A percentile compares a stretch with the other conserved stretches of the same genome.
Conservation (phyloP, 352 stramenopile genomes). For the Hyaloperonospora brassicae region DNA sequence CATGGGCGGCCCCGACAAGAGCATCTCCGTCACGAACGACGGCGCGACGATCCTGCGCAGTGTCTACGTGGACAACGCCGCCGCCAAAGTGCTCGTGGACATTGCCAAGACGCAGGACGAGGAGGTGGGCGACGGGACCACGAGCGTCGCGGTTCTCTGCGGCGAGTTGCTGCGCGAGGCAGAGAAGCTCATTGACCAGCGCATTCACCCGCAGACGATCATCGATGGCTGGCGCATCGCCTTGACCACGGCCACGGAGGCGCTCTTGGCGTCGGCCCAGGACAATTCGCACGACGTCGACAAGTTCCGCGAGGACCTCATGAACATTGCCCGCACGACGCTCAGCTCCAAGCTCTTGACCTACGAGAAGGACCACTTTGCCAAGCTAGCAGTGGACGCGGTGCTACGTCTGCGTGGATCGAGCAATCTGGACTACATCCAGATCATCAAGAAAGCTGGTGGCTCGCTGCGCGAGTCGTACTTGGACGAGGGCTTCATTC, state of each 20-base stretch:
- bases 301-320: slow-evolving; percentile 92
- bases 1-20: slow-evolving; percentile 77
- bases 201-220: slow-evolving; percentile 98
- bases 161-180: slow-evolving; percentile 96
- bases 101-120: slow-evolving; percentile 98
- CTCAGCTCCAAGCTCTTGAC: slow-evolving; percentile 97
- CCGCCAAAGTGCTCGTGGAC: slow-evolving; percentile 98
- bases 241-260: slow-evolving; percentile 80
- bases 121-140: slow-evolving; percentile 98
- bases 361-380: slow-evolving; percentile 98
- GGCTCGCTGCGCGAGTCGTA: slow-evolving; percentile 95
- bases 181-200: slow-evolving; percentile 93
- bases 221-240: slow-evolving; percentile 96
- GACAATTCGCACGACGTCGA: slow-evolving; percentile 74
- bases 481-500: slow-evolving; percentile 96
- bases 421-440: slow-evolving; percentile 97
- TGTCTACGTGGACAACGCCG: slow-evolving; percentile 97
- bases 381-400: slow-evolving; percentile 91
- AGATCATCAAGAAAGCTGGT: slow-evolving; percentile 98
- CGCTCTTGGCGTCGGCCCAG: slow-evolving; percentile 78
- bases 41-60: slow-evolving; percentile 97
- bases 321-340: slow-evolving; percentile 97
- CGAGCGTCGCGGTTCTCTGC: slow-evolving; percentile 93
- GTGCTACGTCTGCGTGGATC: slow-evolving; percentile 93
- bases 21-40: slow-evolving; percentile 97